Base-by-base conservation (phyloP, 1,284 basidiomycete species). In the Moesziomyces sp. region DNA sequence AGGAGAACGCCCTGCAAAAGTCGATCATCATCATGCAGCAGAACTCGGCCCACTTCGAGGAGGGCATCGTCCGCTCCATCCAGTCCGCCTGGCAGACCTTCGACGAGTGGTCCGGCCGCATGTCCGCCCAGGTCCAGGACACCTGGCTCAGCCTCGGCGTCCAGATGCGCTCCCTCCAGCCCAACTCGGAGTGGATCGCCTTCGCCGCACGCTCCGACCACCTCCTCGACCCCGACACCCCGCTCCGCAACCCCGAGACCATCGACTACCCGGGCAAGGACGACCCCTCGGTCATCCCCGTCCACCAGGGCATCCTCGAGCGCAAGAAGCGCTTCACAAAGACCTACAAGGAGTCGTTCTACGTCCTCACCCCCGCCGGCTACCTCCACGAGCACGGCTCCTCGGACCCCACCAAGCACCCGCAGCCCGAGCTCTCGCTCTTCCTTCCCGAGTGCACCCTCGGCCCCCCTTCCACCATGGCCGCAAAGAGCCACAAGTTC, bases 11-110 rank as follows among this genome's bases (percentile, higher is more conserved):
- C 0, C 89, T 99, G 19, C 97, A 99, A 86, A 99, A 99, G 85
- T 93, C 91, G n/a, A 92, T 98, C 83, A 91, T 99, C 82, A 97
- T 99, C 85, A 98, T 97, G 90, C 96, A 99, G 85, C 85, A 97
- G 81, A 97, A 97, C 85, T 93, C 92, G 49, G 96, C 95, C 23
- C 92, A 97, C 85, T 99, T 99, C 78, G 96, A 98, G 85, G 93
- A 94, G 81, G 96, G 95, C 67, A 93, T 99, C 79, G 94, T 99
- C 43, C 92, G 93, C 75, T 91, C 93, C 34, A 90, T 99, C 75
- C 94, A 99, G 86, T 94, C 93, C 40, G 94, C 96, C 0, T 99
- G 96, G 96, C 89, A 92, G 74, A 98, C 94, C 1, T 99, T 93
- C 83, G 93, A 96, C 82, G 95, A 98, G 86, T 99, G 96, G 96